Percentiles rank a stretch among this genome's conserved stretches.
Conservation (phyloP, 768 basidiomycete genomes). For the Mycena rebaudengoi region DNA sequence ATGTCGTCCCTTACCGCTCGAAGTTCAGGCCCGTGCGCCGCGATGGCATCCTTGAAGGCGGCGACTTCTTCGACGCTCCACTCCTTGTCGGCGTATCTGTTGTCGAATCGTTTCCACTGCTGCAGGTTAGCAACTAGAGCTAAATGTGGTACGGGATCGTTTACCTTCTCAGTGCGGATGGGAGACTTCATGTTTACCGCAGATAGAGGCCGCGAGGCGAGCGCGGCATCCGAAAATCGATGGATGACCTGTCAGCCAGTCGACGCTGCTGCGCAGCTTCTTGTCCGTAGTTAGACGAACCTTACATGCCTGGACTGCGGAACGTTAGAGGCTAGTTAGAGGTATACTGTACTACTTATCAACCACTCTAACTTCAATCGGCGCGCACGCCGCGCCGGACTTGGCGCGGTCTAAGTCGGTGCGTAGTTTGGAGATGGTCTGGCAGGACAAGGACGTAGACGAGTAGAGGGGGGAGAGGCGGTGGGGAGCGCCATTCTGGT, state of each 20-base stretch:
- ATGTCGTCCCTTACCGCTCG: constrained; percentile 81
- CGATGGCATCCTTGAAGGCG: constrained; percentile 81
- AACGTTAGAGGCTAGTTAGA: constrained; percentile 19
- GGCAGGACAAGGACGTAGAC: too few relatives aligned
- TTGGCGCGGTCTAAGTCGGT: too few relatives aligned
- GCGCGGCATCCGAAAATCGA: constrained; percentile 74
- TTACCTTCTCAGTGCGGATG: constrained; percentile 72
- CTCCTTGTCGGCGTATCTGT: constrained; percentile 70
- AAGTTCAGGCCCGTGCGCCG: constrained; percentile 80
- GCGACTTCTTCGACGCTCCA: constrained; percentile 76
- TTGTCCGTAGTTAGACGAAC: constrained; percentile 59
- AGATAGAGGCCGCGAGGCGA: constrained; percentile 62
- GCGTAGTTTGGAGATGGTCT: too few relatives aligned
- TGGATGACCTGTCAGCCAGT: constrained; percentile 79
- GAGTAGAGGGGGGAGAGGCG: too few relatives aligned
- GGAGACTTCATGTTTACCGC: constrained; percentile 70
- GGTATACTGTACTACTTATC: too few relatives aligned
- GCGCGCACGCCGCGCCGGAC: too few relatives aligned
- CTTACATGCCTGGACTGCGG: constrained; percentile 74
- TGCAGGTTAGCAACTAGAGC: constrained; percentile 4
- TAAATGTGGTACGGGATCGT: not conserved
- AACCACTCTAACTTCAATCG: too few relatives aligned
- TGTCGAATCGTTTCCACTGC: constrained; percentile 80
- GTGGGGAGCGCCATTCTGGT: too few relatives aligned
- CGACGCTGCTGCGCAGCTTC: constrained; percentile 68